A percentile compares a stretch with the other conserved stretches of the same genome.
These are phyloP conservation scores for Paracorniculantispora psalliotae DNA, from an alignment of 2,329 filamentous ascomycete genomes.

Conservation along the genomic window DNA sequence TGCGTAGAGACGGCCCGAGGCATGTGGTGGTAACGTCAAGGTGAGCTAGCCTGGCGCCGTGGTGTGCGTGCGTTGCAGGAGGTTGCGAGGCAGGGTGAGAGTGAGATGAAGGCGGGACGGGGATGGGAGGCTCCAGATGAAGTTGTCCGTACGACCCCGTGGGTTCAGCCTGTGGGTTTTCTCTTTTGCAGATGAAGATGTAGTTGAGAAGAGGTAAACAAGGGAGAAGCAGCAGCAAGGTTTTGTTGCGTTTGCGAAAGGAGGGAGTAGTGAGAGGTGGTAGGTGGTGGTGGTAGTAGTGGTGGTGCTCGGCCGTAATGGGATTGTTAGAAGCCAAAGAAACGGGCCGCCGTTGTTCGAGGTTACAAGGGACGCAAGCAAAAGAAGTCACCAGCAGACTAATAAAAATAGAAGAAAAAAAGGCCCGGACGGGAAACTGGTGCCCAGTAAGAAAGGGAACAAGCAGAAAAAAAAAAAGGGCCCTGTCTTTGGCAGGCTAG, in stretches of 20 bases:
- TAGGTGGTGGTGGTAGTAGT: not conserved
- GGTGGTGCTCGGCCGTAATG: not conserved
- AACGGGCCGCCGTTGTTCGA: conserved; percentile 10
- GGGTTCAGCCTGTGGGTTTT: too few species aligned
- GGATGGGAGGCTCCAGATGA: not conserved
- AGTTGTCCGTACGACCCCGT: too few species aligned
- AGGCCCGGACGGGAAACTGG: not conserved
- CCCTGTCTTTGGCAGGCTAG: not conserved
- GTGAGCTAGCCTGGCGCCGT: conserved; percentile 7
- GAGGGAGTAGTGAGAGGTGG: not conserved
- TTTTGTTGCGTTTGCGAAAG: not conserved
- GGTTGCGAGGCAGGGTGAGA: not conserved
- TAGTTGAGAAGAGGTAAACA: not conserved
- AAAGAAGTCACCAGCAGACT: not conserved
- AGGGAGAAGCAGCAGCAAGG: not conserved
- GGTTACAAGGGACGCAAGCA: conserved; percentile 1
- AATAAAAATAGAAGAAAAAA: not conserved
- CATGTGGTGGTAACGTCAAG: conserved; percentile 16
- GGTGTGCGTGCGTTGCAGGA: not conserved
- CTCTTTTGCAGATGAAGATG: not conserved
- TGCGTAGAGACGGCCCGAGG: conserved; percentile 15
- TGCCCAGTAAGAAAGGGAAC: not conserved
- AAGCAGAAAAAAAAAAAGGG: not conserved
- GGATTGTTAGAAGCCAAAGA: conserved; percentile 8
- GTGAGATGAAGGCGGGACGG: not conserved